Conservation (phyloP, 768 basidiomycete genomes). For the Leccinum disarticulatum region DNA sequence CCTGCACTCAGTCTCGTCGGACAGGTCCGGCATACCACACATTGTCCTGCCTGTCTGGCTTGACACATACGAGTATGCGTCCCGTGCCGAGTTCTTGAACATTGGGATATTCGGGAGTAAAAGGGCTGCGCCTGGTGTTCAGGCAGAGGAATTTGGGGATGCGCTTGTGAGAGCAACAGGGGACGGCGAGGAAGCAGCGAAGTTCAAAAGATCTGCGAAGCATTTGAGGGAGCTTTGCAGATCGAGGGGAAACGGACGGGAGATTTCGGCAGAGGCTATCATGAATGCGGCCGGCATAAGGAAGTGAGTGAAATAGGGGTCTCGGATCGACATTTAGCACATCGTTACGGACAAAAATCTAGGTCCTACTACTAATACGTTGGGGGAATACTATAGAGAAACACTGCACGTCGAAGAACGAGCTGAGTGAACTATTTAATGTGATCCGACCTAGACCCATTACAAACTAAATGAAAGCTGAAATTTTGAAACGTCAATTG, state of each 20-base stretch:
- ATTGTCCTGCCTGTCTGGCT: conserved; percentile 15
- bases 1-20: neutral
- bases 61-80: conserved; percentile 13
- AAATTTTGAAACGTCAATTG: no score
- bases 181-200: conserved; percentile 1
- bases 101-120: conserved; percentile 6
- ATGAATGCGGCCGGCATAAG: neutral
- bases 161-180: conserved; percentile 9
- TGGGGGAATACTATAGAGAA: no score
- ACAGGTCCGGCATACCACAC: conserved; percentile 14
- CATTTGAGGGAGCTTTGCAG: conserved; percentile 6
- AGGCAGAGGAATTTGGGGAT: conserved; percentile 5
- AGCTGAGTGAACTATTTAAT: no score
- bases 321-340: no score
- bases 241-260: conserved; percentile 4
- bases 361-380: no score
- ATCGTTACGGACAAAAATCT: no score
- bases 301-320: neutral
- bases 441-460: no score
- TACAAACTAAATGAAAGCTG: no score
- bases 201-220: conserved; percentile 4
- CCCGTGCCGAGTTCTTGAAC: conserved; percentile 6
- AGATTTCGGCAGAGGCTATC: neutral
- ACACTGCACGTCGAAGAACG: no score
- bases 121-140: neutral